Conservation (phyloP, 805 yeast species). For the Starmerella bombi region DNA sequence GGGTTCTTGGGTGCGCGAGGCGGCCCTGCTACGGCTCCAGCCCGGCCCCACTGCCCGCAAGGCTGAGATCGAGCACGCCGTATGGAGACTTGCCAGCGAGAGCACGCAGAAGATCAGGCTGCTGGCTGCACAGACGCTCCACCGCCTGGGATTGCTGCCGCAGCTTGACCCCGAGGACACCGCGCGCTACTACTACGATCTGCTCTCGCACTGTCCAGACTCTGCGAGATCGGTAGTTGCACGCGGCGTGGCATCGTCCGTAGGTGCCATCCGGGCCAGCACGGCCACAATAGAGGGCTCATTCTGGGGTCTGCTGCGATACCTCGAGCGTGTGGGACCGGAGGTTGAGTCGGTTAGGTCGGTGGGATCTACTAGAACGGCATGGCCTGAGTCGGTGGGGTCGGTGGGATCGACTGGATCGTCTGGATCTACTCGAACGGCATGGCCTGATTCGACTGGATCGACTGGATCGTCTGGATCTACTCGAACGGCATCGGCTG, state of each 20-base stretch:
- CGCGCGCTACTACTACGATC: constrained; percentile 3
- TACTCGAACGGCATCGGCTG: no score
- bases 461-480: no score
- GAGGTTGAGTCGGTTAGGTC: no score
- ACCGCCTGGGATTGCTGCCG: constrained; percentile 14
- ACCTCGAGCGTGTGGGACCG: no score
- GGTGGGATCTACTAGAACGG: no score
- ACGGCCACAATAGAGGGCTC: no score
- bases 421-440: no score
- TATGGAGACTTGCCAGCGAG: constrained; percentile 51
- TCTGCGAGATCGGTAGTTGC: background rate
- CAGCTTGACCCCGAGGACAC: background rate
- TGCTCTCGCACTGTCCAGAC: constrained; percentile 1
- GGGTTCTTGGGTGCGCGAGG: constrained; percentile 59
- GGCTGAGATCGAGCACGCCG: constrained; percentile 13
- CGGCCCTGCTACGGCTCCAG: constrained; percentile 36
- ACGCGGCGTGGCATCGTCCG: constrained; percentile 15
- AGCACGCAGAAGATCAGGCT: constrained; percentile 42
- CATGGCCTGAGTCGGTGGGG: no score
- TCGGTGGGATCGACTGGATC: no score
- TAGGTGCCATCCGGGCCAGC: no score
- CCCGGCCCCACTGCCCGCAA: constrained; percentile 1
- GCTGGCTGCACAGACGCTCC: constrained; percentile 32
- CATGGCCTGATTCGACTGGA: no score
- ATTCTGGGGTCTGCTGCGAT: no score